Base-by-base conservation (phyloP, 176 grass and related monocot genomes). In the Areca catechu region DNA sequence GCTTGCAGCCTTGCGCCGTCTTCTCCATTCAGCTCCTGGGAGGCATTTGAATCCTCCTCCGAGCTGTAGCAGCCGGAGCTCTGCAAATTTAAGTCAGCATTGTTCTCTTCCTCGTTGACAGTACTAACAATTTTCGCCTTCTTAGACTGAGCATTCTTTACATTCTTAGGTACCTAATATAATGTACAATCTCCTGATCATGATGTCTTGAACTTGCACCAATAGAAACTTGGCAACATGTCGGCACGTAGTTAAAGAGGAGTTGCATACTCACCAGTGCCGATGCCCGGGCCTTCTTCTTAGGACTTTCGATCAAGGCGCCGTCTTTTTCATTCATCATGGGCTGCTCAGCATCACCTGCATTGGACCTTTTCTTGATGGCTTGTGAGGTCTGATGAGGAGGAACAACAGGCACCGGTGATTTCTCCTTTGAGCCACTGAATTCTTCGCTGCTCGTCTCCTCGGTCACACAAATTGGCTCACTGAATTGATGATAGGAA, bases 1-100 rank as follows among this genome's bases (percentile, higher is more conserved):
- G n/a, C 53, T 57, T 17, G 58, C 49, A 48, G 24, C 37, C 53
- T 57, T 17, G 58, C 49, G 54, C 48, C 37, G 10, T 63, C 73
- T 0, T 1, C 34, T 37, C 34, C 7, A 37, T 37, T 37, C 34
- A 37, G 7, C 34, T 37, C 34, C 34, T 37, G 34, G 34, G 62
- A 87, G 16, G 57, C 76, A 51, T 80, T 87, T 0, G 88, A 85
- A 62, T 82, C 63, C 53, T 76, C 53, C 15, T 85, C 86, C 58
- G 75, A 85, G 6, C 69, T 79, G 56, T 70, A 90, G 68, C 54
- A 66, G 52, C 68, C 71, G 53, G 61, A 73, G 61, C 62, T 78
- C 64, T 77, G 61, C 18, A 51, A 29, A 37, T 75, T 61, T 24
- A 48, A 54, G 21, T 22, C 27, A 57, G 51, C 56, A 54, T 20